Evolutionary conservation across 164 flowering plant species (phyloP), one percentile per base, ranked within the genome.

Genomic region (Litsea cubeba): DNA sequence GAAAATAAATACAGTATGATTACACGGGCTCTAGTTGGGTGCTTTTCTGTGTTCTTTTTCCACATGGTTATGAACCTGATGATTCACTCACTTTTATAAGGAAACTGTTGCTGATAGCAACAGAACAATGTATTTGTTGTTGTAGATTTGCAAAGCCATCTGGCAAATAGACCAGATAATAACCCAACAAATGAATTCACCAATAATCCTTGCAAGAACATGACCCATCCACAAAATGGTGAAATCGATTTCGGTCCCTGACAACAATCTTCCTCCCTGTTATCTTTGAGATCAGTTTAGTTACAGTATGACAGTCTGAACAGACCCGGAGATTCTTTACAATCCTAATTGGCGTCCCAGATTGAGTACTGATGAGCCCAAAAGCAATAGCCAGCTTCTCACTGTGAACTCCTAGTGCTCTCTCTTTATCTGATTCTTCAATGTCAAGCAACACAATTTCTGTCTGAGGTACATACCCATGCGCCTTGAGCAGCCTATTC

Each of bases 271-370:
- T 93, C 2, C 94, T 82, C 14, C 90, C 85, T 2, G 90, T 88
- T 75, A 89, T 83, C 76, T 87, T 83, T 5, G 96, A 88, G 12
- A 88, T 81, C 73, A 89, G 73, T 85, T 91, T 89, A 10, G 78
- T 81, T 70, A 82, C 92, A 11, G 80, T 82, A 75, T 92, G 95
- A 67, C 93, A 92, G 76, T 92, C 93, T 1, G 70, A 14, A 73
- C 97, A 90, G 1, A 89, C 89, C 11, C 94, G 73, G 3, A 93
- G 90, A 75, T 93, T 93, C 83, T 93, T 91, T 17, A 93, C 87
- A 73, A 93, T 85, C 79, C 83, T 89, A 58, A 90, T 83, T 0
- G 88, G 67, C 8, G 85, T 87, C 23, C 93, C 89, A 25, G 91
- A 84, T 60, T 82, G 20, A 17, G 92, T 91, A 74, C 90, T 89